Evolutionary conservation across 2,329 filamentous ascomycete species (phyloP).

Genomic region (Fragosphaeria purpurea): DNA sequence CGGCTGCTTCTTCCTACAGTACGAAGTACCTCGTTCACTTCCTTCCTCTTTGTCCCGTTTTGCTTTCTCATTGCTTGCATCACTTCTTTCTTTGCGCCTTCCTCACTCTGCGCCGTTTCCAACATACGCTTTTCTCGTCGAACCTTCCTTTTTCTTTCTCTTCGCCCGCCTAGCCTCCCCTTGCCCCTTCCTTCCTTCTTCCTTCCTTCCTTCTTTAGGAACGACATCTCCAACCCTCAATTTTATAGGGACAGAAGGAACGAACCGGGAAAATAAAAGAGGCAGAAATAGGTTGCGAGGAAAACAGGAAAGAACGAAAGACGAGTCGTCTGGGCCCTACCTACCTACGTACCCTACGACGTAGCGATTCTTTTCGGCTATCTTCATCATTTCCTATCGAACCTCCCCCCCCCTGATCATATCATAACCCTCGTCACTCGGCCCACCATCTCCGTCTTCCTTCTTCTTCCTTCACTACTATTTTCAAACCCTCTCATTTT

Average conservation of each 20-base stretch:
- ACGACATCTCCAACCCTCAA: not conserved
- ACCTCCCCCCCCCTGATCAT: not conserved
- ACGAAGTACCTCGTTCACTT: no score
- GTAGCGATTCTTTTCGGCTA: not conserved
- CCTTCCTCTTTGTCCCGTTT: not conserved
- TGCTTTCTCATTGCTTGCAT: not conserved
- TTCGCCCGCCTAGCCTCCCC: not conserved
- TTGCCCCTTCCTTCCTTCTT: not conserved
- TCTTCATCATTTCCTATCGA: not conserved
- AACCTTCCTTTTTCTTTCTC: not conserved
- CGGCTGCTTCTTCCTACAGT: not conserved
- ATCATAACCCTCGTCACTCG: not conserved
- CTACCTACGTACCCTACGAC: not conserved
- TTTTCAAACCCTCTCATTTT: not conserved
- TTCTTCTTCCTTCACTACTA: not conserved
- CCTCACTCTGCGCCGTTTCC: not conserved
- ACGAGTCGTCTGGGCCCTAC: not conserved
- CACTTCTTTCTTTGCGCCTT: not conserved
- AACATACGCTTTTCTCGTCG: not conserved
- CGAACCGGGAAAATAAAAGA: slow-evolving; percentile 1
- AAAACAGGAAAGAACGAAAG: not conserved
- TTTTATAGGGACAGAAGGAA: not conserved
- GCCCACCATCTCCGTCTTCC: not conserved
- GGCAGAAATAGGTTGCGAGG: not conserved
- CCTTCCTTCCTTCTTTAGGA: not conserved